phyloP scores from a whole-genome alignment of 179 eudicot species.

The Silene coronaria region DNA sequence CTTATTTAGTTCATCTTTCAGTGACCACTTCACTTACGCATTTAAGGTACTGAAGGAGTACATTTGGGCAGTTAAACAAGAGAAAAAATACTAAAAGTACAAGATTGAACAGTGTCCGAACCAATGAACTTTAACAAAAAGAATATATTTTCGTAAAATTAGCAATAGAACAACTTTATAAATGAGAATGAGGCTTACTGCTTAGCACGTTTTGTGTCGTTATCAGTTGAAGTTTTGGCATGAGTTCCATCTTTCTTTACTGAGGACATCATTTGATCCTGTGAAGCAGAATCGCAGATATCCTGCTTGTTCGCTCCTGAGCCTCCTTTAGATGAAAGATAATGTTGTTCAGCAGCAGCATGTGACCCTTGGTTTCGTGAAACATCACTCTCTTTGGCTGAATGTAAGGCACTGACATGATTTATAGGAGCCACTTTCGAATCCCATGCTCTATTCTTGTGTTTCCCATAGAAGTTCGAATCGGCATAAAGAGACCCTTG shows the following conservation, averaged over 20 bases:
- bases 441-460: conserved; percentile 50
- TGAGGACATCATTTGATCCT: conserved; percentile 41
- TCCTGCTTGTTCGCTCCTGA: conserved; percentile 48
- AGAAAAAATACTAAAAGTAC: neutral
- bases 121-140: neutral
- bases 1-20: neutral
- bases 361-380: conserved; percentile 36
- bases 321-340: conserved; percentile 26
- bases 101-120: neutral
- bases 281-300: conserved; percentile 36
- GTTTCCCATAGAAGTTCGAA: conserved; percentile 37
- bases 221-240: conserved; percentile 49
- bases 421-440: conserved; percentile 31
- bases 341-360: conserved; percentile 40
- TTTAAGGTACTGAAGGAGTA: neutral
- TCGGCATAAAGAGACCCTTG: conserved; percentile 43
- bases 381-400: conserved; percentile 41
- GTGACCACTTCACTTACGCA: neutral
- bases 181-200: conserved; percentile 53
- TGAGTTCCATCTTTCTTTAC: conserved; percentile 58
- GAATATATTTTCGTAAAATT: neutral
- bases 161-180: neutral
- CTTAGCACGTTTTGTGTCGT: conserved; percentile 86
- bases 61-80: neutral
- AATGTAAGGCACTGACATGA: conserved; percentile 35